Conservation (phyloP, 2,329 filamentous ascomycete species). For the Microsporum canis region DNA sequence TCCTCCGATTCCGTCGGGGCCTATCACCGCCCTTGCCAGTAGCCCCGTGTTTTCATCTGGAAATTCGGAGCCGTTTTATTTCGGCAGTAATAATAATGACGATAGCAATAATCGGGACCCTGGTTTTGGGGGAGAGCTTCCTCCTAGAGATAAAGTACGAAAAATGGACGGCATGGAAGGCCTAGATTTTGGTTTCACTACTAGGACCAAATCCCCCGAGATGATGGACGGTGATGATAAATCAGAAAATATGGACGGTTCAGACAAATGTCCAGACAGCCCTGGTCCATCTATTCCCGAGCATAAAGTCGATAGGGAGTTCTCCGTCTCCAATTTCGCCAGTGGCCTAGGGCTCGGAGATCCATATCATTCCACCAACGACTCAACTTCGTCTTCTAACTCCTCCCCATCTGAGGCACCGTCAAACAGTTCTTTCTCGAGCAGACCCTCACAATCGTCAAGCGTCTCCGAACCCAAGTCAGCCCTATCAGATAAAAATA, state of each 20-base stretch:
- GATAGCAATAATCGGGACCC: neutral
- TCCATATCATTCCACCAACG: slow-evolving; percentile 52
- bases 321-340: slow-evolving; percentile 31
- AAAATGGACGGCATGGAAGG: neutral
- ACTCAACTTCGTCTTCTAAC: slow-evolving; percentile 54
- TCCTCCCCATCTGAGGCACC: slow-evolving; percentile 51
- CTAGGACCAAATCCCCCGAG: neutral
- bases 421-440: slow-evolving; percentile 52
- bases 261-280: neutral
- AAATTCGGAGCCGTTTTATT: slow-evolving; percentile 1
- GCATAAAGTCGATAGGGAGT: slow-evolving; percentile 18
- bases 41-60: slow-evolving; percentile 9
- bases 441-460: slow-evolving; percentile 37
- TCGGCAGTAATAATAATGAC: neutral
- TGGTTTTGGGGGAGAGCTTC: neutral
- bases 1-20: slow-evolving; percentile 13
- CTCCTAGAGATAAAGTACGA: neutral
- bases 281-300: slow-evolving; percentile 1
- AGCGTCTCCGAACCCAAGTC: slow-evolving; percentile 23
- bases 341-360: slow-evolving; percentile 40
- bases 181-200: neutral
- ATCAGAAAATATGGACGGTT: neutral
- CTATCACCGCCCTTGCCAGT: slow-evolving; percentile 11
- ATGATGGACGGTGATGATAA: neutral
- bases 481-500: slow-evolving; percentile 17